Evolutionary conservation across 345 rosid species (phyloP).

Genomic region (Populus tremula): DNA sequence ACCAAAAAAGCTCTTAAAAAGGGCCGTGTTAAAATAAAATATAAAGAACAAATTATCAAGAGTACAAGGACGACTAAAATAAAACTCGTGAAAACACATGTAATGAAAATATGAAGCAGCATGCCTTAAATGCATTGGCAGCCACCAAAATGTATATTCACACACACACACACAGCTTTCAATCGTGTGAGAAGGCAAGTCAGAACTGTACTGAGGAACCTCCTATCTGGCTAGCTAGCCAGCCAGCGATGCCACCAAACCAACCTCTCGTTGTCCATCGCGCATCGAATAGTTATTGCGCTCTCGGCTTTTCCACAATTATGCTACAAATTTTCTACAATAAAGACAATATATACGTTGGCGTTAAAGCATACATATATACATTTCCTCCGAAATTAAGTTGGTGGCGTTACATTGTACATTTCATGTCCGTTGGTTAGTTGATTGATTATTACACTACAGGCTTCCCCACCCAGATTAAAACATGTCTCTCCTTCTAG

Average conservation of each 20-base stretch:
- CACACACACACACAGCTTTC: not conserved
- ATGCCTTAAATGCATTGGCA: too few species aligned
- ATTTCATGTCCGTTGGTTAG: not conserved
- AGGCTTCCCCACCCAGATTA: too few species aligned
- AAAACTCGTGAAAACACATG: too few species aligned
- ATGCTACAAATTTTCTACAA: not conserved
- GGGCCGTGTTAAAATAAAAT: too few species aligned
- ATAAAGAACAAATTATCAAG: too few species aligned
- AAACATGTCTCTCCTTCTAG: not conserved
- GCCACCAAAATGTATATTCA: too few species aligned
- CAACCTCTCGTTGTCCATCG: not conserved
- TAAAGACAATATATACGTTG: not conserved
- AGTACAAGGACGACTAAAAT: too few species aligned
- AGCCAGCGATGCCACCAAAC: not conserved
- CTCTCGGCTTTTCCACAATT: not conserved
- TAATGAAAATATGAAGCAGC: too few species aligned
- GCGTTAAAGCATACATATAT: not conserved
- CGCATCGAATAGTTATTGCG: not conserved
- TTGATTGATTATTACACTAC: not conserved
- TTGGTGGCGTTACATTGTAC: not conserved
- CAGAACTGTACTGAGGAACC: not conserved
- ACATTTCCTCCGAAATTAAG: not conserved
- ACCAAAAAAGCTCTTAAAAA: too few species aligned
- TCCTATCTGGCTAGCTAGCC: not conserved
- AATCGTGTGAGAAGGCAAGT: not conserved